These are phyloP conservation scores for Pseudocercospora vitis DNA, from an alignment of 2,329 filamentous ascomycete genomes.

Conservation along the genomic window DNA sequence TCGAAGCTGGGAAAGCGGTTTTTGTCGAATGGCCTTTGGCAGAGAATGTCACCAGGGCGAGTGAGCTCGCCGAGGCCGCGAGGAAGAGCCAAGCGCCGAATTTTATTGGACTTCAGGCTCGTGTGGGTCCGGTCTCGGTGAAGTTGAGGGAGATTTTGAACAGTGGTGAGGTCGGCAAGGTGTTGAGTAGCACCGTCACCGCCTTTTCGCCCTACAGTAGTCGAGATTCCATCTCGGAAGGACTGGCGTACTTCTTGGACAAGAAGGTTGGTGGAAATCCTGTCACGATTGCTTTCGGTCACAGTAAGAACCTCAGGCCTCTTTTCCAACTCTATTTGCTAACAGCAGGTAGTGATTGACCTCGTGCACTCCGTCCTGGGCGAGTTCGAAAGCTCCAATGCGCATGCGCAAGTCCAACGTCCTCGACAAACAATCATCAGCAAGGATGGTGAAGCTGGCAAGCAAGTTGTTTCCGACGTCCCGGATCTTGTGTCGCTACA, in stretches of 20 bases:
- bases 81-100: conserved; percentile 45
- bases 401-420: conserved; percentile 28
- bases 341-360: conserved; percentile 26
- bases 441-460: conserved; percentile 6
- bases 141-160: conserved; percentile 48
- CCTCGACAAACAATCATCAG: conserved; percentile 20
- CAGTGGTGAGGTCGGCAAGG: conserved; percentile 46
- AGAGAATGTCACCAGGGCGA: conserved; percentile 49
- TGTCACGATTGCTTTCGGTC: conserved; percentile 29
- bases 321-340: background rate
- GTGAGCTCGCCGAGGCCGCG: conserved; percentile 47
- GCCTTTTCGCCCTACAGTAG: conserved; percentile 11
- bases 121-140: conserved; percentile 42
- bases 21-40: conserved; percentile 44
- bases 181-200: conserved; percentile 33
- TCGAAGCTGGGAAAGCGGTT: conserved; percentile 46
- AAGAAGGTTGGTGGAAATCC: conserved; percentile 30
- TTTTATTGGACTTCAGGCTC: conserved; percentile 51
- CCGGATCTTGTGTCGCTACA: conserved; percentile 31
- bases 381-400: conserved; percentile 23
- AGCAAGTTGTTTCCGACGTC: conserved; percentile 25
- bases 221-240: conserved; percentile 25
- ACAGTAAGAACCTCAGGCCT: conserved; percentile 22
- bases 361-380: conserved; percentile 29
- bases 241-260: conserved; percentile 29